Evolutionary conservation across 1,139 yeast genomes (phyloP).

Genomic region (Diutina sp.): DNA sequence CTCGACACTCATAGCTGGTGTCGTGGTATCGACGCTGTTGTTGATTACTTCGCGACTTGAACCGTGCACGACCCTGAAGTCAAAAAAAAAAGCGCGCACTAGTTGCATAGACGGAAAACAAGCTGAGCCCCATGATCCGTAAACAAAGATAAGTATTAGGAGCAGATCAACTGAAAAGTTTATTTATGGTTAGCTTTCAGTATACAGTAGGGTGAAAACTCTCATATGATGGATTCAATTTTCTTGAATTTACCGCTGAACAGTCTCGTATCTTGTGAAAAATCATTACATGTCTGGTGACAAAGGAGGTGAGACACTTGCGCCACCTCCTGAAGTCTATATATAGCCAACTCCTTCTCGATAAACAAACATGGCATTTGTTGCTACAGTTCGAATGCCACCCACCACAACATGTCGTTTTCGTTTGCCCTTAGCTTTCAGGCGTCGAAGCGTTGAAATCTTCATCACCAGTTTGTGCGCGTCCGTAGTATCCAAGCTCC

Average conservation of each 20-base stretch:
- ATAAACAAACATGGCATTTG: not conserved
- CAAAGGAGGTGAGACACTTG: not conserved
- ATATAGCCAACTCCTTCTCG: not conserved
- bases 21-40: not conserved
- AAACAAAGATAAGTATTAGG: not conserved
- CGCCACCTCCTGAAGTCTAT: not conserved
- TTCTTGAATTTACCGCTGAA: no score
- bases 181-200: not conserved
- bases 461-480: not conserved
- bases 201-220: no score
- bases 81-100: not conserved
- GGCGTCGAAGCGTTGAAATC: not conserved
- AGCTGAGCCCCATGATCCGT: not conserved
- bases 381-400: not conserved
- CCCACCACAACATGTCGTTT: not conserved
- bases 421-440: not conserved
- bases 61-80: not conserved
- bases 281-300: not conserved
- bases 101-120: not conserved
- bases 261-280: not conserved
- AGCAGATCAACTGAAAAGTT: not conserved
- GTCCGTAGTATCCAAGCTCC: not conserved
- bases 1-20: not conserved
- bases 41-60: not conserved
- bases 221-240: no score